Evolutionary conservation across 73 alveolate species (phyloP), one percentile per base, ranked within the genome.

Genomic region (Stentor roeselii): DNA sequence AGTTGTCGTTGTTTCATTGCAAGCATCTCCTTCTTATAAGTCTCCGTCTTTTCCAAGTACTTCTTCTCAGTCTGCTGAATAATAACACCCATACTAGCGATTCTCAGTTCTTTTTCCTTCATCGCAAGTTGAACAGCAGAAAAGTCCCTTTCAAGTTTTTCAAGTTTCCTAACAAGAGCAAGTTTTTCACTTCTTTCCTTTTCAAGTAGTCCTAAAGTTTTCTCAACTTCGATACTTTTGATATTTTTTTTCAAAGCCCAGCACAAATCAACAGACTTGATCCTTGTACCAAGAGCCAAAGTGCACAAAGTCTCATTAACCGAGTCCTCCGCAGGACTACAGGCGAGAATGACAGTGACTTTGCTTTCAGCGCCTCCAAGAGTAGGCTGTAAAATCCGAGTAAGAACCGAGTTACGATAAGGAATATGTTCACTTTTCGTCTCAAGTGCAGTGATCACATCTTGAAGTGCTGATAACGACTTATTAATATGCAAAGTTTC

Each of bases 401-500:
- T 96, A 42, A 96, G 89, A 83, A 94, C 93, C 36, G 98, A 91
- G 83, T 96, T 98, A 83, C 99, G 82, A 92, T 95, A 96, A 30
- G 99, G 98, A 78, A 96, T 92, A 83, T 96, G 97, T 75, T 67
- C 58, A 6, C 40, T 32, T 36, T 90, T 87, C 27, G 89, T 93
- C 11, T 95, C 94, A 75, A 95, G 85, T 76, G 91, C 93, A 78
- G 94, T 87, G 40, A 94, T 96, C 11, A 94, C 98, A 80, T 94
- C 88, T 0, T 96, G 95, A 34, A 96, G 91, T 3, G 92, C 97
- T 84, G 93, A 94, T 76, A 96, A 86, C 21, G 95, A 84, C 78
- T 95, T 96, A 86, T 96, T 96, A 60, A 96, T 96, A 84, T 94
- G 94, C 1, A 94, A 91, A 4, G 99, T 94, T 88, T 96, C 99